These are phyloP conservation scores for Lachnellula cervina DNA, from an alignment of 2,329 filamentous ascomycete genomes.

Conservation along the genomic window DNA sequence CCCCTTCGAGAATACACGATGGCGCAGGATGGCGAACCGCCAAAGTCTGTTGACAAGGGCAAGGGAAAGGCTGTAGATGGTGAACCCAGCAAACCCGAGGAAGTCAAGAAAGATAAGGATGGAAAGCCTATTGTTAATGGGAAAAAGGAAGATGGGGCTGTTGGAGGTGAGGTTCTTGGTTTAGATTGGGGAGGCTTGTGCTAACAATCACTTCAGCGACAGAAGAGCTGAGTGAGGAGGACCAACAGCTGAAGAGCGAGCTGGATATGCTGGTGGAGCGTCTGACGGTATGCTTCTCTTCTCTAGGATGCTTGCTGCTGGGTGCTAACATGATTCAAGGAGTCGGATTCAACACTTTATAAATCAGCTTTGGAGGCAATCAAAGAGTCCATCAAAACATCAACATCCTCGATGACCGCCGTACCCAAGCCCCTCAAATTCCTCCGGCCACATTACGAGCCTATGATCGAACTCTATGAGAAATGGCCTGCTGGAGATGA, in stretches of 20 bases:
- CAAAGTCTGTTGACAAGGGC: slow-evolving; percentile 84
- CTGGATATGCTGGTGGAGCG: slow-evolving; percentile 97
- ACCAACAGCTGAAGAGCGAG: slow-evolving; percentile 96
- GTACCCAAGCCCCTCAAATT: slow-evolving; percentile 99
- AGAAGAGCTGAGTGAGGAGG: slow-evolving; percentile 96
- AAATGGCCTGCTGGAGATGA: slow-evolving; percentile 79
- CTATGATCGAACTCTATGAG: slow-evolving; percentile 81
- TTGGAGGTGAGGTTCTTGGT: slow-evolving; percentile 34
- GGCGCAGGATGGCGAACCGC: slow-evolving; percentile 89
- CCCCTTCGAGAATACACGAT: slow-evolving; percentile 48
- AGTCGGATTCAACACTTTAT: slow-evolving; percentile 82
- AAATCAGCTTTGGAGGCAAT: slow-evolving; percentile 90
- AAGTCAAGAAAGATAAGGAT: slow-evolving; percentile 60
- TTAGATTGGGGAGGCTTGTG: slow-evolving; percentile 11
- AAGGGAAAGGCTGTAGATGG: slow-evolving; percentile 82
- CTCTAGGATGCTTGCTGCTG: background rate
- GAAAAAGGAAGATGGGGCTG: slow-evolving; percentile 64
- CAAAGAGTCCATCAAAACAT: slow-evolving; percentile 98
- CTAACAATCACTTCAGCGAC: slow-evolving; percentile 39
- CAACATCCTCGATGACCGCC: slow-evolving; percentile 98
- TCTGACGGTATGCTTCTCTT: slow-evolving; percentile 60
- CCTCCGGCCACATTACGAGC: slow-evolving; percentile 91
- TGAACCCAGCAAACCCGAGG: slow-evolving; percentile 56
- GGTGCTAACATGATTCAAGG: slow-evolving; percentile 46
- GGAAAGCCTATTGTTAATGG: slow-evolving; percentile 66